Evolutionary conservation across 371 early-diverging fungal genomes (phyloP), one percentile per base, ranked within the genome.

Genomic region (Mortierella sp.): DNA sequence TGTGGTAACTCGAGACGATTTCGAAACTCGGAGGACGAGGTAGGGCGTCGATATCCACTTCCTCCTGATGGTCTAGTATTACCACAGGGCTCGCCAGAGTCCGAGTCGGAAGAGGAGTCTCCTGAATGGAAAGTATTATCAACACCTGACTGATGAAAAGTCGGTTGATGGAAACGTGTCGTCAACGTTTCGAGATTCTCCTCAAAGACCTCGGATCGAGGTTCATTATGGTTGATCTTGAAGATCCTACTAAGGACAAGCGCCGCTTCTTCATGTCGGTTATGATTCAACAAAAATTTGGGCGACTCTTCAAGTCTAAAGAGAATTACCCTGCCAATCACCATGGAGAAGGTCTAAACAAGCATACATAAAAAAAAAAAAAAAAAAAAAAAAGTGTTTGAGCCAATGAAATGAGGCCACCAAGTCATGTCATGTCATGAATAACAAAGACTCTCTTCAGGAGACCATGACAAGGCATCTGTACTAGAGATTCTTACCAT

Each of bases 281-380:
- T 88, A 26, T 89, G 85, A 55, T 89, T 84, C 68, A 96, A 70
- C 14, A 96, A 80, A 68, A 84, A 94, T 79, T 94, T 94, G 9
- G 96, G 96, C 7, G 90, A 91, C 74, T 96, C 96, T 26, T 91
- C 89, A 46, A 94, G 81, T 11, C 84, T 75, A 63, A 95, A 86
- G 59, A 90, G 85, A 19, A 91, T 72, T 16, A 90, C 83, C 7
- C 96, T 85, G 30, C 87, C 80, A 3, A 91, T 57, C 2, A 93
- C 86, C 94, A 96, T 94, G 19, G 84, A 65, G 5, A 93, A 61
- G 0, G 93, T 94, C 29, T 90, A 82, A 29, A 51, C 14, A 55
- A 55, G 14, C 25, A 55, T 25, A 11, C 9, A n/a, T n/a, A n/a
- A n/a, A 16, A 16, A 46, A 46, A 46, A 4, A 50, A n/a, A 5